Percentiles rank a stretch among this genome's conserved stretches.
phyloP scores from a whole-genome alignment of 1,284 basidiomycete species.

The Ganoderma lingzhi region DNA sequence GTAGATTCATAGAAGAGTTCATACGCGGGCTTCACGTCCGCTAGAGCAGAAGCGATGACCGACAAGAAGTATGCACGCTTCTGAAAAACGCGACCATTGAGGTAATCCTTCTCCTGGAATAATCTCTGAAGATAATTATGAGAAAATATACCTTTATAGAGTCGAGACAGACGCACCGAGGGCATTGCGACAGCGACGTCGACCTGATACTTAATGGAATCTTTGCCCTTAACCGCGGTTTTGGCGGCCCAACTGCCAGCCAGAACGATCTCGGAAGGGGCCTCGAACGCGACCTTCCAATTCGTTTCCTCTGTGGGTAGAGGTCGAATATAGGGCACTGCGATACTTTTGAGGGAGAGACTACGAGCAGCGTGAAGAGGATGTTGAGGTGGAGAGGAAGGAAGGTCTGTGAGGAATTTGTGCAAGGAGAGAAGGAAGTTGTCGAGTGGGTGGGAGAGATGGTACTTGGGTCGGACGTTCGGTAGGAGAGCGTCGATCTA shows the following conservation, averaged over 20 bases:
- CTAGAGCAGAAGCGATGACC: constrained; percentile 75
- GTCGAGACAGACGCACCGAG: constrained; percentile 55
- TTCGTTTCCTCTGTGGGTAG: constrained; percentile 74
- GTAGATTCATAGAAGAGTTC: constrained; percentile 69
- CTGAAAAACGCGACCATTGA: constrained; percentile 91
- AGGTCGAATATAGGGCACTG: constrained; percentile 72
- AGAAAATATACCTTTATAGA: constrained; percentile 12
- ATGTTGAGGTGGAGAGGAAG: constrained; percentile 65
- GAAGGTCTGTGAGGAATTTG: constrained; percentile 63
- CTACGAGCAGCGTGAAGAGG: constrained; percentile 68
- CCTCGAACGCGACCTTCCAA: constrained; percentile 80
- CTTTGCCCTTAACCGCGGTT: constrained; percentile 70
- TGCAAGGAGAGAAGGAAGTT: constrained; percentile 71
- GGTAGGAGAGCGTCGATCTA: constrained; percentile 86
- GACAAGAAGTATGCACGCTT: constrained; percentile 94
- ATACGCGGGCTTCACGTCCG: constrained; percentile 53
- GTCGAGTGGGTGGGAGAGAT: constrained; percentile 63
- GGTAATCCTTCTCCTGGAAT: constrained; percentile 96
- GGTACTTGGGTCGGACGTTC: constrained; percentile 76
- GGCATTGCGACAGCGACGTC: constrained; percentile 93
- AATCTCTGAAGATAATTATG: constrained; percentile 54
- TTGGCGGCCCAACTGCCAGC: constrained; percentile 83
- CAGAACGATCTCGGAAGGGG: constrained; percentile 70
- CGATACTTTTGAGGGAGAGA: constrained; percentile 57
- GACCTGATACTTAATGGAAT: constrained; percentile 71